Evolutionary conservation across 495 filamentous ascomycete species (phyloP).

Genomic region (Xylaria longipes): DNA sequence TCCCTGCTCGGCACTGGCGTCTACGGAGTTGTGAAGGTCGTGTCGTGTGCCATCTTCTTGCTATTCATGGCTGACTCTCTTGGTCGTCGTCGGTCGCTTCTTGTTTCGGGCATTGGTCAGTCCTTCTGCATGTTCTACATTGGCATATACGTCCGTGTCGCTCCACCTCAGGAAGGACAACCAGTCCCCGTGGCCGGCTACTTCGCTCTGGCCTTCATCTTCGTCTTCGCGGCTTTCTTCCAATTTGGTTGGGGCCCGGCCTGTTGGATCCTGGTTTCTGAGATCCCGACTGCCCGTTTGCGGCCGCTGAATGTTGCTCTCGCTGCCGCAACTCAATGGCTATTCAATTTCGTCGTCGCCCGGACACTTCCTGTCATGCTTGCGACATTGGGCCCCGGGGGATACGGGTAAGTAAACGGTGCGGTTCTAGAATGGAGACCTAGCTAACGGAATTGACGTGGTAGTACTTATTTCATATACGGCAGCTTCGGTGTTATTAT

Average conservation of each 20-base stretch:
- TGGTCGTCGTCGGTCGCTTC: slow-evolving; percentile 71
- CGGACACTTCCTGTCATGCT: slow-evolving; percentile 69
- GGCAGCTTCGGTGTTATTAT: slow-evolving; percentile 71
- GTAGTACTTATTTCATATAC: slow-evolving; percentile 59
- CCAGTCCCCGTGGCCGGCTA: slow-evolving; percentile 56
- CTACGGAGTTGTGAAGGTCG: slow-evolving; percentile 68
- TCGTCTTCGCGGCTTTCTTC: slow-evolving; percentile 77
- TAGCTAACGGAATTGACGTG: slow-evolving; percentile 17
- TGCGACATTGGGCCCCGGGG: slow-evolving; percentile 63
- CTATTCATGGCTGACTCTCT: slow-evolving; percentile 75
- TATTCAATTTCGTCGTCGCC: slow-evolving; percentile 75
- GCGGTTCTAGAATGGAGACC: background rate
- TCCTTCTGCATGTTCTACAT: slow-evolving; percentile 79
- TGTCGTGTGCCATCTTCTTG: slow-evolving; percentile 65
- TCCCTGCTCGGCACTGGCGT: slow-evolving; percentile 68
- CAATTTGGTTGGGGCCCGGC: slow-evolving; percentile 82
- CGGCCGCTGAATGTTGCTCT: slow-evolving; percentile 73
- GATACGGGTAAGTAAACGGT: slow-evolving; percentile 56
- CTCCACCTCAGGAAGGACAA: slow-evolving; percentile 61
- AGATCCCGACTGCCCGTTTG: slow-evolving; percentile 76
- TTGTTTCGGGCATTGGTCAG: slow-evolving; percentile 76
- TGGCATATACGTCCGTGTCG: slow-evolving; percentile 76
- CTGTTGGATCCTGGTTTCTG: slow-evolving; percentile 77
- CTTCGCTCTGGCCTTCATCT: slow-evolving; percentile 73
- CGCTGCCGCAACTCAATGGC: slow-evolving; percentile 72